Evolutionary conservation across 2,329 filamentous ascomycete species (phyloP), one percentile per base, ranked within the genome.

Genomic region (Coniella vitis): DNA sequence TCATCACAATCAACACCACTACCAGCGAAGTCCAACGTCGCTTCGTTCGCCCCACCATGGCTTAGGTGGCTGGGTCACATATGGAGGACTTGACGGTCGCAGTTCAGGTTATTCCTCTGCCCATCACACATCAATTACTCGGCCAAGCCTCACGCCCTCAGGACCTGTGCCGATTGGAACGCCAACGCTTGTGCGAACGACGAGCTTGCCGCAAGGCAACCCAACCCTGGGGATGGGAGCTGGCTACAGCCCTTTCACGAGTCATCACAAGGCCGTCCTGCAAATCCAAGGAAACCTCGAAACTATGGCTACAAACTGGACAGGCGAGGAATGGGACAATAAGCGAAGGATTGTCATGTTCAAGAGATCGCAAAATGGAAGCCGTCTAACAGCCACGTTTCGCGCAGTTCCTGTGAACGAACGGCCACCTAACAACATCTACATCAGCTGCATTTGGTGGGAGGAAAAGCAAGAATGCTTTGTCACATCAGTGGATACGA

Each of bases 381-480:
- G 86, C 62, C 88, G 86, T 4, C 84, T 97, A 48, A 84, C 83
- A 31, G 81, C 88, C 13, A 84, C 76, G 13, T 97, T 97, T 70
- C 81, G 84, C 43, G 74, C 90, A 0, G 83, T 96, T 40, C 76
- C 86, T 14, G 81, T 82, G 13, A 87, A 89, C 60, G 87, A 95
- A 54, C 81, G 90, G 19, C 80, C 84, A 1, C 81, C 84, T 3
- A 87, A 91, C 69, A 90, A 86, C 68, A 91, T 94, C 53, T 95
- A 90, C 69, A 88, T 98, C 63, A 96, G 90, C 67, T 98, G 93
- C 72, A 98, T 98, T 61, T 90, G 84, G 74, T 98, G 93, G 93
- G 85, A 85, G 51, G 90, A 95, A 67, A 94, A 90, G 69, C 74
- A 83, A 41, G 87, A 95, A 60, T 95, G 86, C 67, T 97, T 83